Conservation (phyloP, 805 yeast genomes). For the Metschnikowia borealis region DNA sequence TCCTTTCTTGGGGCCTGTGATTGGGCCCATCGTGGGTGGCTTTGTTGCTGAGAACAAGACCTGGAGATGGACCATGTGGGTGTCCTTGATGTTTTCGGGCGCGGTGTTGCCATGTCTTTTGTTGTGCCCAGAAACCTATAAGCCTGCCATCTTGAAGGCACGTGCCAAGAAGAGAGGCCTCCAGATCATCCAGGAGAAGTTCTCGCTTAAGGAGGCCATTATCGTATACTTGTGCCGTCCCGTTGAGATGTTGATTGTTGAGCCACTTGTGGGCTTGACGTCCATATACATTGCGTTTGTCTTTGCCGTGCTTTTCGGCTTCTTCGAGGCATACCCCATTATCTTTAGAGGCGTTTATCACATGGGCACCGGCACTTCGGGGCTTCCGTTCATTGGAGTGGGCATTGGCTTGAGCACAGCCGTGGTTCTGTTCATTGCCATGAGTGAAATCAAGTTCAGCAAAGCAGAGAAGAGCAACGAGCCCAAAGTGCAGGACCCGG, state of each 20-base stretch:
- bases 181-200: conserved; percentile 35
- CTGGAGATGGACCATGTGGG: conserved; percentile 22
- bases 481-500: conserved; percentile 60
- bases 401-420: conserved; percentile 65
- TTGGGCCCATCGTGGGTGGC: conserved; percentile 20
- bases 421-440: conserved; percentile 43
- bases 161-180: conserved; percentile 49
- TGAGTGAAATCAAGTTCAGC: conserved; percentile 44
- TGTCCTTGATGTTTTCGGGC: conserved; percentile 18
- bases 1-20: conserved; percentile 21
- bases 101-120: conserved; percentile 15
- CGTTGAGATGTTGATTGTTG: conserved; percentile 61
- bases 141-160: conserved; percentile 16
- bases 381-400: conserved; percentile 67
- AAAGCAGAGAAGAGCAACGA: conserved; percentile 21
- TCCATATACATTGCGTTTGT: conserved; percentile 70
- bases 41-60: conserved; percentile 45
- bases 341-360: conserved; percentile 62
- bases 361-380: conserved; percentile 60
- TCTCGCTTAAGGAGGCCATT: conserved; percentile 41
- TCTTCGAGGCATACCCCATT: conserved; percentile 75
- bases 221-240: conserved; percentile 58
- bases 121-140: conserved; percentile 17
- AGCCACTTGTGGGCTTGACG: conserved; percentile 70
- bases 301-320: conserved; percentile 74